These are phyloP conservation scores for Brassica cretica DNA, from an alignment of 345 rosid species.

Conservation along the genomic window DNA sequence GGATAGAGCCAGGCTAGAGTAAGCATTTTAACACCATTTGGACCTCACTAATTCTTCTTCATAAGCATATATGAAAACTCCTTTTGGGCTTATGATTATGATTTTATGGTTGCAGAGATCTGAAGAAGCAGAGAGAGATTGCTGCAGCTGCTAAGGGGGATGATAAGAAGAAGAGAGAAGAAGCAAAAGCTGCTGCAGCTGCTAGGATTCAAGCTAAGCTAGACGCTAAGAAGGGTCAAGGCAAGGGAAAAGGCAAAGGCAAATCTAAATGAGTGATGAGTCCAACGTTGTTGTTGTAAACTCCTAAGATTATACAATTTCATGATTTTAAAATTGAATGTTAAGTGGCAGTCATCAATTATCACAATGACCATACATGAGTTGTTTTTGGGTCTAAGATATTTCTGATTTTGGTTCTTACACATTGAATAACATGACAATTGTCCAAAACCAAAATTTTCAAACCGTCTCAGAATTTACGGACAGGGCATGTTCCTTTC, in stretches of 20 bases:
- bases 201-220: slow-evolving; percentile 89
- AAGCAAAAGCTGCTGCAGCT: slow-evolving; percentile 92
- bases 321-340: background rate
- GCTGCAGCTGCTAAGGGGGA: slow-evolving; percentile 80
- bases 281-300: slow-evolving; percentile 8
- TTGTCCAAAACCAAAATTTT: slow-evolving; percentile 7
- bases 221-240: slow-evolving; percentile 75
- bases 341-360: background rate
- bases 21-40: slow-evolving; percentile 33
- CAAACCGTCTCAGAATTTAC: slow-evolving; percentile 55
- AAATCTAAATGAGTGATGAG: slow-evolving; percentile 45
- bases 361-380: slow-evolving; percentile 9
- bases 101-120: slow-evolving; percentile 51
- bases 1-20: slow-evolving; percentile 93
- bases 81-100: background rate
- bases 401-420: background rate
- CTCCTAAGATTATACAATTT: background rate
- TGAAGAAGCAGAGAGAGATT: slow-evolving; percentile 87
- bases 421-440: background rate
- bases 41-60: slow-evolving; percentile 3
- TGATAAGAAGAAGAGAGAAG: slow-evolving; percentile 86
- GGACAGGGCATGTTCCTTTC: background rate
- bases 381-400: slow-evolving; percentile 3
- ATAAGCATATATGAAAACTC: background rate
- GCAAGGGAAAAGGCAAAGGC: slow-evolving; percentile 83